phyloP scores from a whole-genome alignment of 805 yeast species.

The Saturnispora zaruensis region DNA sequence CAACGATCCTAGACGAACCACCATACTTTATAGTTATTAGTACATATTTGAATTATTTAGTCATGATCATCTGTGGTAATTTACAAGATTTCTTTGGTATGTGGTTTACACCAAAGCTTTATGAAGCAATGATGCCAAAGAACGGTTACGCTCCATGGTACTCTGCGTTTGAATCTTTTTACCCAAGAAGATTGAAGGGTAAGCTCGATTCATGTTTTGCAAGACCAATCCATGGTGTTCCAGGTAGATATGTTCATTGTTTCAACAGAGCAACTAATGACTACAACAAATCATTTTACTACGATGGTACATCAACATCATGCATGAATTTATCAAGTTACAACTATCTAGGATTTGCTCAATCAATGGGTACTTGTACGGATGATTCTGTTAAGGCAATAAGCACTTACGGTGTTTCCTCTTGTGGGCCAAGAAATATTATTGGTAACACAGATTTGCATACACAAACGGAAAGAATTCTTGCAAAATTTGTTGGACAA shows the following conservation, averaged over 20 bases:
- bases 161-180: conserved; percentile 87
- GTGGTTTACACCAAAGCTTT: conserved; percentile 56
- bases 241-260: conserved; percentile 83
- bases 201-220: conserved; percentile 93
- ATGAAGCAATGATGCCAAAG: conserved; percentile 57
- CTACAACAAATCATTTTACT: conserved; percentile 54
- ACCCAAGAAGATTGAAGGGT: conserved; percentile 81
- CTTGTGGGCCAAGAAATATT: conserved; percentile 67
- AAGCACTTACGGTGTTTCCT: conserved; percentile 64
- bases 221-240: conserved; percentile 94
- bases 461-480: conserved; percentile 57
- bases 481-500: conserved; percentile 84
- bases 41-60: conserved; percentile 79
- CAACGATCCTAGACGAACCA: conserved; percentile 73
- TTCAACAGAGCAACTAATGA: conserved; percentile 69
- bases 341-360: conserved; percentile 95
- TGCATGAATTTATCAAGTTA: conserved; percentile 85
- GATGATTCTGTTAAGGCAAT: conserved; percentile 59
- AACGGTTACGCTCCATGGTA: conserved; percentile 96
- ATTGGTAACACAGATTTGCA: conserved; percentile 76
- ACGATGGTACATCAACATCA: conserved; percentile 66
- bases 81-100: conserved; percentile 82
- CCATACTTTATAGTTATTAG: conserved; percentile 70
- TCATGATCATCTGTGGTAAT: conserved; percentile 83
- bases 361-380: conserved; percentile 86